Conservation (phyloP, 164 flowering plant genomes). For the Tetrastigma voinierianum region DNA sequence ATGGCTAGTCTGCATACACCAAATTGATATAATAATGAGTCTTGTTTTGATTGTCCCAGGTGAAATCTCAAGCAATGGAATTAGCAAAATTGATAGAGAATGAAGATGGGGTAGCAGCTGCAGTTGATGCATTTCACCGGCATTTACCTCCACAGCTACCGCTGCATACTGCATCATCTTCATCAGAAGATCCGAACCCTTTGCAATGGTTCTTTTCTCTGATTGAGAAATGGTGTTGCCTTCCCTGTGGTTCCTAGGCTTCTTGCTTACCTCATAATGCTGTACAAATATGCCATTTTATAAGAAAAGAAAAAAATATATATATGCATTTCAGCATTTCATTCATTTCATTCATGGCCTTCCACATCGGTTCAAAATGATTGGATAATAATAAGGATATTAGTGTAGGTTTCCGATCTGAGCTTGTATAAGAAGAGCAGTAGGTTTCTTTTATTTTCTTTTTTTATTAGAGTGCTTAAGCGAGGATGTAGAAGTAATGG, state of each 20-base stretch:
- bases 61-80: constrained; percentile 67
- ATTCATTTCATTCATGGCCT: constrained; percentile 18
- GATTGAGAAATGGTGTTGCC: constrained; percentile 60
- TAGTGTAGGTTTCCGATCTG: background rate
- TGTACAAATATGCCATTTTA: background rate
- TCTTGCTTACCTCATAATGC: background rate
- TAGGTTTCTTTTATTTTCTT: background rate
- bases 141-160: constrained; percentile 78
- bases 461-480: background rate
- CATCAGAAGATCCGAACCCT: constrained; percentile 42
- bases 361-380: background rate
- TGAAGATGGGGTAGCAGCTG: constrained; percentile 91
- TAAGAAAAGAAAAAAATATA: too few species aligned
- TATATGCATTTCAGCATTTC: constrained; percentile 3
- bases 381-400: background rate
- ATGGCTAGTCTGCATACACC: background rate
- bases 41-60: constrained; percentile 35
- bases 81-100: constrained; percentile 63
- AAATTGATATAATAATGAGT: background rate
- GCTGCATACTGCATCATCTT: constrained; percentile 30
- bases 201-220: constrained; percentile 63
- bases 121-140: constrained; percentile 85
- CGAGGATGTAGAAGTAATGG: background rate
- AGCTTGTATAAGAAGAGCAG: background rate
- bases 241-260: constrained; percentile 44